Conservation (phyloP, 495 filamentous ascomycete species). For the Daldinia grandis region DNA sequence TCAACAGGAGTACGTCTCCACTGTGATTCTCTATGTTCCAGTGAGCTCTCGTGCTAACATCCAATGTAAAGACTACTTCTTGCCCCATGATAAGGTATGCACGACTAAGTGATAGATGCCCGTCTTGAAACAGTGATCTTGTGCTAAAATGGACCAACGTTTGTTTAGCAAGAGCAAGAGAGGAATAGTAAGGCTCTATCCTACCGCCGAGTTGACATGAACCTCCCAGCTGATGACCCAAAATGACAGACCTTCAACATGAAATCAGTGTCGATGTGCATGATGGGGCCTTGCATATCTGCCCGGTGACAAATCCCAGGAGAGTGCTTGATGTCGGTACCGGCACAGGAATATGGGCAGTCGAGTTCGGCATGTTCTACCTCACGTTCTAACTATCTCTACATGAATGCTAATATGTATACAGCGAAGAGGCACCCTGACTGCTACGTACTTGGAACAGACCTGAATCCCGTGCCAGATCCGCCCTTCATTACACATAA, state of each 20-base stretch:
- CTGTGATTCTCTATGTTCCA: slow-evolving; percentile 1
- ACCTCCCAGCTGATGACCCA: neutral
- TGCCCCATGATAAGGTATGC: slow-evolving; percentile 39
- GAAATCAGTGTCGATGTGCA: slow-evolving; percentile 84
- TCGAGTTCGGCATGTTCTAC: slow-evolving; percentile 57
- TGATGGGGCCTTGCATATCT: slow-evolving; percentile 68
- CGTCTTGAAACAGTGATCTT: neutral
- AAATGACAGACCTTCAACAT: slow-evolving; percentile 61
- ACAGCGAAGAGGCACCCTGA: neutral
- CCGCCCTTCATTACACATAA: neutral
- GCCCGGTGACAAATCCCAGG: slow-evolving; percentile 35
- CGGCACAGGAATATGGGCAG: slow-evolving; percentile 60
- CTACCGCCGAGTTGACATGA: neutral
- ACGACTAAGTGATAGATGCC: neutral
- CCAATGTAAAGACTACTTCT: slow-evolving; percentile 29
- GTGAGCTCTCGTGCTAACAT: slow-evolving; percentile 20
- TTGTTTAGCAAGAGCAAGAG: neutral
- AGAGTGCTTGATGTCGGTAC: slow-evolving; percentile 59
- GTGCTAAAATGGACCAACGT: neutral
- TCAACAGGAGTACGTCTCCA: slow-evolving; percentile 31
- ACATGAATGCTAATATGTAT: neutral
- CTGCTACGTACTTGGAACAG: neutral
- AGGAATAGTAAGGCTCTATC: neutral
- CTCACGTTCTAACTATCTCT: neutral
- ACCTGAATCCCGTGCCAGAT: neutral